Percentiles rank a stretch among this genome's conserved stretches.
Evolutionary conservation across 2,329 filamentous ascomycete genomes (phyloP).

Genomic region (Elsinoe australis): DNA sequence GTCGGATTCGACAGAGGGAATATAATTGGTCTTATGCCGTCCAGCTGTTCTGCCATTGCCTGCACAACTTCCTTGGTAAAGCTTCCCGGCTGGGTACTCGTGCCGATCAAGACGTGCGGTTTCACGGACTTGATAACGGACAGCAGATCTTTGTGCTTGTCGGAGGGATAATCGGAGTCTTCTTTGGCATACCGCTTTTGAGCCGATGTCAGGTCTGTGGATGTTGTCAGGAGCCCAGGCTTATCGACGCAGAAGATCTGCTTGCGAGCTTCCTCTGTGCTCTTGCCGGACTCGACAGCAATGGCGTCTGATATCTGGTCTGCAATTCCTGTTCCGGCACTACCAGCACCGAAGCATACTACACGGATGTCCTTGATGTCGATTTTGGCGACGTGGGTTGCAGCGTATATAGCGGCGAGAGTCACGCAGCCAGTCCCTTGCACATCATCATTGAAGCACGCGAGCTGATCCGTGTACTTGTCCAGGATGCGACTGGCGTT

Average conservation of each 20-base stretch:
- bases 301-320: slow-evolving; percentile 79
- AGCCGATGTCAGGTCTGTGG: slow-evolving; percentile 54
- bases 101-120: slow-evolving; percentile 76
- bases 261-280: slow-evolving; percentile 64
- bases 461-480: slow-evolving; percentile 61
- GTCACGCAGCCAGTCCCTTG: slow-evolving; percentile 86
- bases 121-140: slow-evolving; percentile 62
- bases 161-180: slow-evolving; percentile 54
- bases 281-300: slow-evolving; percentile 56
- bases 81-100: slow-evolving; percentile 66
- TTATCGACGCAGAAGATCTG: slow-evolving; percentile 67
- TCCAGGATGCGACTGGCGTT: slow-evolving; percentile 74
- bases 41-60: slow-evolving; percentile 66
- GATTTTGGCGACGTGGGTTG: slow-evolving; percentile 58
- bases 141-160: slow-evolving; percentile 52
- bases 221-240: slow-evolving; percentile 63
- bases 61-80: slow-evolving; percentile 68
- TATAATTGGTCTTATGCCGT: slow-evolving; percentile 63
- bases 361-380: slow-evolving; percentile 62
- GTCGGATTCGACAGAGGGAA: slow-evolving; percentile 84
- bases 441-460: slow-evolving; percentile 88
- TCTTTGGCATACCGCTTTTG: slow-evolving; percentile 62
- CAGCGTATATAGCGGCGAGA: slow-evolving; percentile 72
- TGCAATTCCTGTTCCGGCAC: slow-evolving; percentile 76
- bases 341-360: slow-evolving; percentile 72